These are phyloP conservation scores for Skeletonema marinoi DNA, from an alignment of 108 stramenopile species.

Conservation along the genomic window DNA sequence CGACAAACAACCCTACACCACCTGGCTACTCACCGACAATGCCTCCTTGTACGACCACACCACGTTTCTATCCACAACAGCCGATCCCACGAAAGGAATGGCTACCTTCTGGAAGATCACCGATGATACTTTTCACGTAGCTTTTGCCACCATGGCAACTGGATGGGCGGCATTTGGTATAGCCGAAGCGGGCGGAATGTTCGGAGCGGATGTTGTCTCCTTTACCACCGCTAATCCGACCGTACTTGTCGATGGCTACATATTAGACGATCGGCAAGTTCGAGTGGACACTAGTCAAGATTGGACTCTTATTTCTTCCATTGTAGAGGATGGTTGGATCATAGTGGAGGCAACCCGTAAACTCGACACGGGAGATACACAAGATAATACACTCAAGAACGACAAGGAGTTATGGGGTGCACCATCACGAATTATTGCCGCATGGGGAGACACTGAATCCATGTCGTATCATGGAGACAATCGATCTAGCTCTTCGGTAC, in stretches of 20 bases:
- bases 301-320: constrained; percentile 42
- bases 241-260: constrained; percentile 49
- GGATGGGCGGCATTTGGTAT: constrained; percentile 43
- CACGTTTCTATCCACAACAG: neutral
- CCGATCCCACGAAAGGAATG: neutral
- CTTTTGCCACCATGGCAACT: constrained; percentile 12
- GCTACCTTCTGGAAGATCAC: constrained; percentile 35
- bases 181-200: constrained; percentile 35
- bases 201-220: constrained; percentile 28
- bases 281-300: constrained; percentile 49
- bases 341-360: constrained; percentile 59
- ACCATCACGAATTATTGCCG: constrained; percentile 55
- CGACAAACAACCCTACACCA: neutral
- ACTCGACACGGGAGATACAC: constrained; percentile 52
- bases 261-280: constrained; percentile 22
- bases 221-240: constrained; percentile 18
- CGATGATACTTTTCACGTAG: constrained; percentile 5
- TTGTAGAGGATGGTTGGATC: constrained; percentile 40
- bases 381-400: constrained; percentile 46
- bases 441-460: constrained; percentile 56
- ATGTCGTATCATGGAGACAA: constrained; percentile 51
- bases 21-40: neutral
- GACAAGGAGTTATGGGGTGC: constrained; percentile 29
- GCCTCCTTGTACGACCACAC: neutral
- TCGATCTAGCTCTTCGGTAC: constrained; percentile 38